Percentiles rank a stretch among this genome's conserved stretches.
These are phyloP conservation scores for Xylariaceae sp. DNA, from an alignment of 2,329 filamentous ascomycete species.

Conservation along the genomic window DNA sequence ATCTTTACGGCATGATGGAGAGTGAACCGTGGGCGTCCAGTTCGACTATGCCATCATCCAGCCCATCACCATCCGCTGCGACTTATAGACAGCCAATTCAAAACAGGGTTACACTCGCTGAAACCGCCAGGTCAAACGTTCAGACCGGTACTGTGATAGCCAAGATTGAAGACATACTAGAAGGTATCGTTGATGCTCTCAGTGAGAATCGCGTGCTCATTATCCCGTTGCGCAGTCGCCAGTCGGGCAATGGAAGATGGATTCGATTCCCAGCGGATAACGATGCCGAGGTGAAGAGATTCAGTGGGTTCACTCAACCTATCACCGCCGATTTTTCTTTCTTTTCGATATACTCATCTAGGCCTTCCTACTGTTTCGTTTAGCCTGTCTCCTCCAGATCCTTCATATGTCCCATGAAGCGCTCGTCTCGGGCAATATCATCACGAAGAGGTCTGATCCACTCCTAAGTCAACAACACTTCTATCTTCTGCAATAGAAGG, in stretches of 20 bases:
- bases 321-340: conserved; percentile 2
- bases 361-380: background rate
- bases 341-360: conserved; percentile 6
- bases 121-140: background rate
- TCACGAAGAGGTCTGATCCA: conserved; percentile 62
- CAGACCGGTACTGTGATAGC: conserved; percentile 43
- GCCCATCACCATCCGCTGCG: conserved; percentile 29
- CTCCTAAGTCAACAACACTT: background rate
- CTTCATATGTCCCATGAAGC: conserved; percentile 63
- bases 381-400: conserved; percentile 61
- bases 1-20: background rate
- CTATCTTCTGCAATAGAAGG: background rate
- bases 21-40: background rate
- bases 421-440: conserved; percentile 53
- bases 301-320: conserved; percentile 31
- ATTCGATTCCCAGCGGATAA: conserved; percentile 31
- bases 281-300: conserved; percentile 29
- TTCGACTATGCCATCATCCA: background rate
- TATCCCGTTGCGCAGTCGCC: conserved; percentile 50
- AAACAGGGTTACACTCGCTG: background rate
- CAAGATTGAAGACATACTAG: conserved; percentile 60
- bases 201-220: conserved; percentile 47
- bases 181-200: conserved; percentile 53
- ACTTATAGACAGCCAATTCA: conserved; percentile 13
- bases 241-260: conserved; percentile 23